Conservation (phyloP, 345 rosid species). For the Tarenaya hassleriana region DNA sequence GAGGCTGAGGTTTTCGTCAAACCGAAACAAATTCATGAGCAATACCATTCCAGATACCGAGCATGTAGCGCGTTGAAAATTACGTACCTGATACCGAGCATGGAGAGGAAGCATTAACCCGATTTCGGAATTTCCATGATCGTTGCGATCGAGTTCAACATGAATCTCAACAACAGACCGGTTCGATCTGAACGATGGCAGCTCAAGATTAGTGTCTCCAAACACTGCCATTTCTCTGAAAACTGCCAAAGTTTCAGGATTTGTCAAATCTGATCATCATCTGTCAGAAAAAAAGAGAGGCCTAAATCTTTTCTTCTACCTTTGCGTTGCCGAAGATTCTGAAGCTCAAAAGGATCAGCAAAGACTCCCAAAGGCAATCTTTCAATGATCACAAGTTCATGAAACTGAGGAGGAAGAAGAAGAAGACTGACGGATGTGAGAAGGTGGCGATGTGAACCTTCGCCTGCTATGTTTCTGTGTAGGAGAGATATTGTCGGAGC, state of each 20-base stretch:
- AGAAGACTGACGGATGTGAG: constrained; percentile 45
- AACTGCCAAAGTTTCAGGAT: constrained; percentile 33
- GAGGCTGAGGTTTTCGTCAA: too few species aligned
- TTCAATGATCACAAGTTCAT: constrained; percentile 50
- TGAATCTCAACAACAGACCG: constrained; percentile 75
- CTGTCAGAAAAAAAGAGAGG: background rate
- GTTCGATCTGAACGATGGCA: constrained; percentile 68
- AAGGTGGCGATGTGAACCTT: constrained; percentile 85
- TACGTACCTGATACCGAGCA: constrained; percentile 78
- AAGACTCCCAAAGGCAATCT: constrained; percentile 78
- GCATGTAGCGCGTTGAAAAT: too few species aligned
- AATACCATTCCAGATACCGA: too few species aligned
- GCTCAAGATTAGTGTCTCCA: constrained; percentile 83
- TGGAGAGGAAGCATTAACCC: constrained; percentile 62
- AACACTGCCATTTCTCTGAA: constrained; percentile 53
- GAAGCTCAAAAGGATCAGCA: constrained; percentile 91
- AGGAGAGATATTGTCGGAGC: constrained; percentile 26
- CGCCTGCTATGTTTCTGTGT: constrained; percentile 50
- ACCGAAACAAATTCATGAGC: too few species aligned
- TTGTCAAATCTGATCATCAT: constrained; percentile 1
- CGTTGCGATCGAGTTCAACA: constrained; percentile 30
- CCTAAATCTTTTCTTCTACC: constrained; percentile 29
- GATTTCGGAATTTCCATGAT: constrained; percentile 37
- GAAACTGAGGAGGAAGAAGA: constrained; percentile 24
- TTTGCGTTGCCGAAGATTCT: constrained; percentile 45